These are phyloP conservation scores for Cladorrhinum sp. DNA, from an alignment of 2,329 filamentous ascomycete species.

Conservation along the genomic window DNA sequence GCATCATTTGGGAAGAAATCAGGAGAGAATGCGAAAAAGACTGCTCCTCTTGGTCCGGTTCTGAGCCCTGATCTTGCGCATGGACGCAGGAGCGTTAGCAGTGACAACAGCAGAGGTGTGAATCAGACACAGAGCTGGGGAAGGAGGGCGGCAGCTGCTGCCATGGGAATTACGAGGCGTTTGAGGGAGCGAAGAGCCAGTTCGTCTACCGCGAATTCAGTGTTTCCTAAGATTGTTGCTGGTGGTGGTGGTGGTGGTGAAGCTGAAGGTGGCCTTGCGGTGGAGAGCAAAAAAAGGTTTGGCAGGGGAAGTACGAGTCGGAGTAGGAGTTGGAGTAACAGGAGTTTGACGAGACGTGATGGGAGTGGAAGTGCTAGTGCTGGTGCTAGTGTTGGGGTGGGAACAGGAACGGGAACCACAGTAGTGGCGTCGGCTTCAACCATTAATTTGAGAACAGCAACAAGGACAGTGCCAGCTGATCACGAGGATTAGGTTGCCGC, in stretches of 20 bases:
- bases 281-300: neutral
- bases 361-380: neutral
- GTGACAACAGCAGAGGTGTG: neutral
- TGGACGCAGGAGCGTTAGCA: neutral
- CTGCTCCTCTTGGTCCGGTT: constrained; percentile 7
- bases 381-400: neutral
- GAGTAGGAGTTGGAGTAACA: neutral
- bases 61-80: constrained; percentile 8
- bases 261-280: neutral
- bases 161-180: constrained; percentile 19
- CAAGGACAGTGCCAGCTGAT: neutral
- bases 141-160: constrained; percentile 22
- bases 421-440: neutral
- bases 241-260: neutral
- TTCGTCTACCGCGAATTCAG: neutral
- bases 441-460: neutral
- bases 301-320: neutral
- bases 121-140: constrained; percentile 22
- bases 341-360: neutral
- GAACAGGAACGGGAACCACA: neutral
- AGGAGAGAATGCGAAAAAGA: neutral
- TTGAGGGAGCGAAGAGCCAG: constrained; percentile 20
- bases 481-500: constrained; percentile 14
- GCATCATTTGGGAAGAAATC: constrained; percentile 1
- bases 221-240: neutral